Base-by-base conservation (phyloP, 257 asterid species). In the Solanum gracilifrons region DNA sequence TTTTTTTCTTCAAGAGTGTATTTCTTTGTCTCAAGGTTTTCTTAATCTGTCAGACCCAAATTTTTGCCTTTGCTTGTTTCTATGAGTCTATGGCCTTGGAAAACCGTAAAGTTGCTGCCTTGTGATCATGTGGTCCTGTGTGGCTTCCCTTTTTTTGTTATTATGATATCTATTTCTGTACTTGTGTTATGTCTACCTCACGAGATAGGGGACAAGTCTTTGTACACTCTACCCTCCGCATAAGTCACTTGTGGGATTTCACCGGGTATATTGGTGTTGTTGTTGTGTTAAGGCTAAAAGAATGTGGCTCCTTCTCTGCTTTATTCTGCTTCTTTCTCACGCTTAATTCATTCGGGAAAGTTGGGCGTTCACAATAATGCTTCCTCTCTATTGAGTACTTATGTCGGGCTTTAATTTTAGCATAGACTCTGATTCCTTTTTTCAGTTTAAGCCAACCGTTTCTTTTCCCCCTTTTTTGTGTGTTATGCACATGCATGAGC, bases 371-470 rank as follows among this genome's bases (percentile, higher is more conserved):
- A 80, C 62, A 39, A 39, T 39, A 35, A 29, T 69, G 31, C 27
- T 69, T 37, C 20, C 77, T 68, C 39, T 43, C 31, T 39, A 39
- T 7, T 39, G 83, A 64, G 16, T 13, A 32, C 35, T 35, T 68
- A 51, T 51, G 82, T 82, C 7, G 86, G 87, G 88, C 88, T 85
- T 83, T 87, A 20, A 69, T 69, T 80, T 82, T 7, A 37, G 35
- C 60, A 43, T 75, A 87, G 93, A 91, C 93, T 93, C 94, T 88
- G 90, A 90, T 92, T 92, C 90, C 74, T 69, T 77, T 87, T 87
- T 86, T 69, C 80, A 73, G 36, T 32, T 43, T 23, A 77, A 76
- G 87, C 33, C 12, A 79, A 20, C 29, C 88, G 35, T 43, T 86
- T n/a, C 85, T 86, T 87, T 87, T 23, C 35, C 84, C 35, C 72